Base-by-base conservation (phyloP, 768 basidiomycete species). In the Boletus vermiculosoides region DNA sequence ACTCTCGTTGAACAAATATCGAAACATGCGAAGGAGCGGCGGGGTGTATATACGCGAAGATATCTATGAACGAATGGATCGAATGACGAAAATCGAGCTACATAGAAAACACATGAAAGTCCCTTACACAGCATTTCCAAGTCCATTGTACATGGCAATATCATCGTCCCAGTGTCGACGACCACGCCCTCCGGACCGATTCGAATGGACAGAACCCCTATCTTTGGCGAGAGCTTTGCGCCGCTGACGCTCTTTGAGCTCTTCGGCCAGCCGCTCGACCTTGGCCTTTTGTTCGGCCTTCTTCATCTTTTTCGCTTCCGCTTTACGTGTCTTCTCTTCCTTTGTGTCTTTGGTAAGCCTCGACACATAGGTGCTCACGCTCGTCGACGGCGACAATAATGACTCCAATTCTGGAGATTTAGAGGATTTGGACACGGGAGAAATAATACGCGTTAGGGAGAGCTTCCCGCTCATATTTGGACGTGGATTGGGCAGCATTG, bases 321-420 rank as follows among this genome's bases (percentile, higher is more conserved):
- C 76, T 67, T 75, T 81, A 53, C 70, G 70, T 59, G 62, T 66
- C 67, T 78, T 82, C 61, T 73, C 69, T 55, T 80, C 81, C 42
- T 67, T 65, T 55, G 60, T 64, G n/a, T 70, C 61, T n/a, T 58
- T 73, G 8, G 59, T 58, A 6, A 25, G 40, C 36, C 33, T 69
- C 1, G 57, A 52, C 16, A 60, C 36, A 1, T 52, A 11, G 12
- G 52, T 18, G 16, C 61, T 67, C 34, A 45, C 18, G 23, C 66
- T 69, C 25, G 63, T 63, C n/a, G 71, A 67, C 16, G 49, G 42
- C 15, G 58, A 51, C 28, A 46, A 52, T 31, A 44, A 20, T n/a
- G 45, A 54, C 11, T 48, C 53, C 3, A 39, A 16, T 4, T 61
- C 61, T 9, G 45, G 44, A 39, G 45, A 44, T 36, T 42, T 58